Percentiles rank a stretch among this genome's conserved stretches.
Evolutionary conservation across 306 rosid genomes (phyloP).

Genomic region (Casuarina cunninghamiana): DNA sequence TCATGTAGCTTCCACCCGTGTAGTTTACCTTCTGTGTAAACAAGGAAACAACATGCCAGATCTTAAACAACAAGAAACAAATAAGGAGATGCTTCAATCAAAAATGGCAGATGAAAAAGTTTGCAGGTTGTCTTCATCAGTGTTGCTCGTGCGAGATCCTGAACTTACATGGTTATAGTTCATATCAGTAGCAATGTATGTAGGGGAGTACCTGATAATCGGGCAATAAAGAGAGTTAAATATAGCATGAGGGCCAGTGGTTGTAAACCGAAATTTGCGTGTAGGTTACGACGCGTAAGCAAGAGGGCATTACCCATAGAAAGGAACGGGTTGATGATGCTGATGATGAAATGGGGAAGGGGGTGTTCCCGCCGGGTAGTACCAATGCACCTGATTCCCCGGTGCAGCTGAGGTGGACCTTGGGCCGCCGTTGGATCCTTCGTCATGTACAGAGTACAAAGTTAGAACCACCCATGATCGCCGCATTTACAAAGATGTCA

Average conservation of each 20-base stretch:
- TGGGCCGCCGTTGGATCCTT: conserved; percentile 56
- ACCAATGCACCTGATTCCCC: conserved; percentile 67
- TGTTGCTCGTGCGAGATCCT: not conserved
- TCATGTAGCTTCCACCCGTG: conserved; percentile 53
- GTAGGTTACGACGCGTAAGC: not conserved
- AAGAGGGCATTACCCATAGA: conserved; percentile 56
- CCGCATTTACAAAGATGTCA: conserved; percentile 26
- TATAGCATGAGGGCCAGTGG: not conserved
- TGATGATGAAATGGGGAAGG: conserved; percentile 52
- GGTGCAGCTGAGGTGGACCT: conserved; percentile 48
- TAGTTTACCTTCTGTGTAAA: conserved; percentile 54
- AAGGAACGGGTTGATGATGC: conserved; percentile 59
- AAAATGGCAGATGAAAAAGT: too few relatives aligned
- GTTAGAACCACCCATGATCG: conserved; percentile 14
- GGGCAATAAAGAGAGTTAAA: not conserved
- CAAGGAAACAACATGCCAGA: not conserved
- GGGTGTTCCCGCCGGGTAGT: conserved; percentile 64
- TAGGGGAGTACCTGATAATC: conserved; percentile 57
- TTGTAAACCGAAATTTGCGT: not conserved
- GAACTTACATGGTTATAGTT: conserved; percentile 61
- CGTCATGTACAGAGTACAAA: conserved; percentile 11
- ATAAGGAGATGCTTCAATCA: too few relatives aligned
- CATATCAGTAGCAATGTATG: conserved; percentile 60
- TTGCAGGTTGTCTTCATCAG: too few relatives aligned
- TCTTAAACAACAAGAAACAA: not conserved